Evolutionary conservation across 2,329 filamentous ascomycete species (phyloP), one percentile per base, ranked within the genome.

Genomic region (Colletotrichum abscissum): DNA sequence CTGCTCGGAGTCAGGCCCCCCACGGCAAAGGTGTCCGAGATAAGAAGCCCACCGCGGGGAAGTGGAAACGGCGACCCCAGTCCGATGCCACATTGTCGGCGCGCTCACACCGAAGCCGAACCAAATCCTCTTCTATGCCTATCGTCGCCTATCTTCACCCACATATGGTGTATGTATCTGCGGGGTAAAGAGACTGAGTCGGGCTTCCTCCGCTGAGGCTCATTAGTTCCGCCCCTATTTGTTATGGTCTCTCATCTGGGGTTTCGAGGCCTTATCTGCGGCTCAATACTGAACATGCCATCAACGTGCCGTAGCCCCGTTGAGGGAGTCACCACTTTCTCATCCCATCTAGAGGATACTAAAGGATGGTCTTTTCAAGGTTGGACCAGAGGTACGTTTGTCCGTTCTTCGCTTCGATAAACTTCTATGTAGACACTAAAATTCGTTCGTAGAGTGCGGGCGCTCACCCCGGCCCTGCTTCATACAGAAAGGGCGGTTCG

Each of bases 101-200:
- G n/a, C 52, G 24, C 19, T 63, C 35, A 24, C 49, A 55, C 33
- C 35, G 59, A 69, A 24, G 24, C 35, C 67, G 33, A 69, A 46
- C 12, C 24, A 22, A 3, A 3, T 1, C 35, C 30, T 11, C n/a
- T 19, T n/a, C 14, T 9, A 24, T 55, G 16, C 22, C 35, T 26
- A 46, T 30, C 28, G 26, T 3, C 38, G 9, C 11, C 9, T 22
- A 54, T 62, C 42, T 54, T 46, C 56, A 38, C 16, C n/a, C n/a
- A 30, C 52, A 55, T 1, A 0, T 28, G 33, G 6, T 14, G 6
- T 5, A 49, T 49, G 42, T 22, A 49, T 49, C 42, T 49, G 42
- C 42, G 42, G 42, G 19, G 42, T 22, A 49, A 1, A 22, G 19
- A 1, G 8, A 49, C 19, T 49, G 19, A n/a, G 42, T 49, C 42